A percentile compares a stretch with the other conserved stretches of the same genome.
Evolutionary conservation across 1,284 basidiomycete species (phyloP).

Genomic region (Porogramme epimiltina): DNA sequence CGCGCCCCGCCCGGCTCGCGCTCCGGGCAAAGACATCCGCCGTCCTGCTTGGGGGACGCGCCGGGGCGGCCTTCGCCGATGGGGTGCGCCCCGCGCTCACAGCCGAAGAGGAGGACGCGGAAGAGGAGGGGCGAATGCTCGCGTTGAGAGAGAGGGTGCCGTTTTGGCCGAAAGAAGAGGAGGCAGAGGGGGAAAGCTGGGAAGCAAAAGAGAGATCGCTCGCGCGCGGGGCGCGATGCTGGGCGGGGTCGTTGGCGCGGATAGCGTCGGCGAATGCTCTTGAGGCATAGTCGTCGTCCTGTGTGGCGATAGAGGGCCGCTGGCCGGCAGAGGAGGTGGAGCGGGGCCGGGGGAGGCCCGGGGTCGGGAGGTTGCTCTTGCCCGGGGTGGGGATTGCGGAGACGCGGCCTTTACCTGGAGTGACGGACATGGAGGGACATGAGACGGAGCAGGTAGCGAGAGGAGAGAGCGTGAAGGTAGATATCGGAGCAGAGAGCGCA

Average conservation of each 20-base stretch:
- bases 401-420: constrained; percentile 53
- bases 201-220: constrained; percentile 42
- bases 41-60: constrained; percentile 59
- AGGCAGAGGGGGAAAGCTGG: constrained; percentile 46
- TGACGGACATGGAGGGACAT: constrained; percentile 38
- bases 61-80: constrained; percentile 52
- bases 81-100: constrained; percentile 52
- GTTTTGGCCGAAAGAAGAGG: constrained; percentile 25
- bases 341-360: constrained; percentile 56
- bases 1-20: constrained; percentile 42
- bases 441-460: constrained; percentile 4
- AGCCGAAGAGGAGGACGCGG: constrained; percentile 39
- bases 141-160: constrained; percentile 45
- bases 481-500: constrained; percentile 7
- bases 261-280: constrained; percentile 76
- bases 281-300: constrained; percentile 57
- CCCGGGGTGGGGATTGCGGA: constrained; percentile 65
- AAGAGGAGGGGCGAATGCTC: constrained; percentile 36
- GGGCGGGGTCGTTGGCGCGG: constrained; percentile 74
- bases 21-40: constrained; percentile 57
- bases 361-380: constrained; percentile 65
- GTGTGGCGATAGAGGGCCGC: constrained; percentile 28
- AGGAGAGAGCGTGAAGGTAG: constrained; percentile 2
- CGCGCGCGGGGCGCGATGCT: constrained; percentile 50
- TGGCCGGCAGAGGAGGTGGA: constrained; percentile 56